These are phyloP conservation scores for Didymella pinodella DNA, from an alignment of 2,329 filamentous ascomycete genomes.

Conservation along the genomic window DNA sequence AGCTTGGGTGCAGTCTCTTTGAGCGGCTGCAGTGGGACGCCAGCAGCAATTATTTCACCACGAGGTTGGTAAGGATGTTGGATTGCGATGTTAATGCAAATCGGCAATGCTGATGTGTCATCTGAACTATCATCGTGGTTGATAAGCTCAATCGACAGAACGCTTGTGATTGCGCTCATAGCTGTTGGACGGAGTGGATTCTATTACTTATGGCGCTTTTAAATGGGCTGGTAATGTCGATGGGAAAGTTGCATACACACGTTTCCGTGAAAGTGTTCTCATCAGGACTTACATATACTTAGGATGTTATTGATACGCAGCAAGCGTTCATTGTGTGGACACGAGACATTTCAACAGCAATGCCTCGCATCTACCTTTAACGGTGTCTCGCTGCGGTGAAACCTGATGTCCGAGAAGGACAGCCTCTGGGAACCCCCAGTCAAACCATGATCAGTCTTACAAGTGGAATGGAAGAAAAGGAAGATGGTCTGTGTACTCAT, in stretches of 20 bases:
- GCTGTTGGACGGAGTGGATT: background rate
- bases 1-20: background rate
- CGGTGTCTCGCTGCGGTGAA: background rate
- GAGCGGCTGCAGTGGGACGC: background rate
- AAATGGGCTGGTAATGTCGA: background rate
- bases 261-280: background rate
- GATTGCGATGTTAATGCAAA: background rate
- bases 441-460: background rate
- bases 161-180: background rate
- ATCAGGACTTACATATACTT: background rate
- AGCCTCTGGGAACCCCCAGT: background rate
- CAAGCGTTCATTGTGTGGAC: background rate
- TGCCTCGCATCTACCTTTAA: background rate
- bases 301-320: no score
- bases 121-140: background rate
- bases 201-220: background rate
- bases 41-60: background rate
- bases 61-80: background rate
- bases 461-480: background rate
- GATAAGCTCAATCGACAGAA: background rate
- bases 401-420: background rate
- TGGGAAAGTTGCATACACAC: background rate
- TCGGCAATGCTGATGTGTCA: background rate
- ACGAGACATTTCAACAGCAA: background rate
- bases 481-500: background rate